Evolutionary conservation across 75 land plant genomes (phyloP), one percentile per base, ranked within the genome.

Genomic region (Picea sitchensis): DNA sequence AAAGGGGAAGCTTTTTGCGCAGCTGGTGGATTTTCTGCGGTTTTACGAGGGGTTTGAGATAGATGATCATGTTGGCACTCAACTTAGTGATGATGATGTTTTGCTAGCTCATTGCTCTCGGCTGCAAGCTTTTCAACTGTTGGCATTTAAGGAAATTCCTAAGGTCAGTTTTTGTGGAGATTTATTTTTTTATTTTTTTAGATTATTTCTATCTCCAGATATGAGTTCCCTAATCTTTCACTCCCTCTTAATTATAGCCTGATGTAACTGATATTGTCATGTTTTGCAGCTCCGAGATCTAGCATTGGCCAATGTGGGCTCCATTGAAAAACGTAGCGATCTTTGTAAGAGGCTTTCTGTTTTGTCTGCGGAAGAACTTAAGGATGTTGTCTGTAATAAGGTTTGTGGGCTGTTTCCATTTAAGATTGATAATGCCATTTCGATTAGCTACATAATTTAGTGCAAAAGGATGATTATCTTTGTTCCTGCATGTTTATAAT

Each of bases 21-120:
- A 97, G 81, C 76, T 97, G 17, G 98, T 97, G 21, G 99, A 97
- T 63, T 82, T 97, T 78, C 90, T 97, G 38, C 96, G 91, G 80
- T 97, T 95, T 73, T 97, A 97, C 79, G 94, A 93, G 76, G 84
- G 83, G 18, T 97, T 95, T 88, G 99, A 97, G 82, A 95, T 95
- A 67, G 82, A 95, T 82, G 99, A 97, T 84, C 96, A 93, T 83
- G 83, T 75, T 74, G 99, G 99, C 51, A 86, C 87, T 12, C 99
- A 94, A 75, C 73, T 96, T 23, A 87, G 80, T 80, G 98, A 95
- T 79, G 98, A 91, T 80, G 89, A 95, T 86, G 98, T 95, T 57
- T 87, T 95, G 12, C 90, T 85, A 62, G 76, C 87, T 81, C 98
- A 97, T 79, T 91, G 94, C 74, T 87, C 89, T 58, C 88, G 90